Base-by-base conservation (phyloP, 78 protist species). In the Dictyostelium intermedium region DNA sequence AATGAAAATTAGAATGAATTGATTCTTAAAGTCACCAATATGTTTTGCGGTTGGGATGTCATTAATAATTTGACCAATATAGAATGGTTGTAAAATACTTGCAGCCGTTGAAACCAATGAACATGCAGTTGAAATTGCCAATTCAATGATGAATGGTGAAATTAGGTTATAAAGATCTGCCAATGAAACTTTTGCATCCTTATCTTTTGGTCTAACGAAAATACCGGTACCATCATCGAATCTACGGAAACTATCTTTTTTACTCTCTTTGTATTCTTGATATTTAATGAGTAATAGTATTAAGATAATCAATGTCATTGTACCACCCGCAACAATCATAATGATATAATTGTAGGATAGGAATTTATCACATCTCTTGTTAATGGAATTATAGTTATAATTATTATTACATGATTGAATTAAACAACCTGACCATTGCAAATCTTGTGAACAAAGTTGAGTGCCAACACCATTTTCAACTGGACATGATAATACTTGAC, bases 241-340 rank as follows among this genome's bases (percentile, higher is more conserved):
- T 60, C 61, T 53, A 11, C 35, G n/a, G 35, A 60, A 76, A 37
- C 39, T 39, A 23, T 34, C 45, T 23, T 9, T 60, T 16, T 66
- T 66, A 7, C 35, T n/a, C 8, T 83, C 87, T 43, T 69, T 78
- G 3, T 69, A n/a, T 30, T 89, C 93, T 18, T 23, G n/a, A 30
- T 80, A 80, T 63, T 89, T 89, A 43, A 89, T 70, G 23, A 79
- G 35, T 30, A 18, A n/a, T 6, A 87, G n/a, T 4, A 87, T 18
- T 0, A 32, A 7, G 0, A 41, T 30, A 30, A 89, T 63, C 2
- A 89, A 43, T 1, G 23, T 27, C 85, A 89, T 78, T 7, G 93
- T 89, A 11, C 80, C 93, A 63, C 93, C 93, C 3, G 93, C 93
- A 41, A 89, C 93, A 69, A 89, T 89, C 81, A 89, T 89, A 47